Evolutionary conservation across 768 basidiomycete genomes (phyloP).

Genomic region (Pholiota molesta): DNA sequence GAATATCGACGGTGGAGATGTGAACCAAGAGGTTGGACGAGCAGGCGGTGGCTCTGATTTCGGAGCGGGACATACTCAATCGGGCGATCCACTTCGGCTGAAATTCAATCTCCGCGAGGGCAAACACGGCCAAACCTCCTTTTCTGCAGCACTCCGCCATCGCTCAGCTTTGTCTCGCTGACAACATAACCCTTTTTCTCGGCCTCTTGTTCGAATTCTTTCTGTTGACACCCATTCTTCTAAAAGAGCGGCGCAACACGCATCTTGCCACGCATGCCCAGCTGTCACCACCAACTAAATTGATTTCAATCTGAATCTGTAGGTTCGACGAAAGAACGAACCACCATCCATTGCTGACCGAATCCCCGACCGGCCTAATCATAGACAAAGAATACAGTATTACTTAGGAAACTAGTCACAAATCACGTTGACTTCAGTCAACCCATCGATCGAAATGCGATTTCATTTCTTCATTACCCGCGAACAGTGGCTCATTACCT

Average conservation of each 20-base stretch:
- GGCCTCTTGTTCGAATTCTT: constrained; percentile 4
- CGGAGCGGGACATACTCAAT: constrained; percentile 30
- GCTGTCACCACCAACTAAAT: constrained; percentile 13
- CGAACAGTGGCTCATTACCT: constrained; percentile 28
- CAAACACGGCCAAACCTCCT: constrained; percentile 16
- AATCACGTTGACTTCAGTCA: not conserved
- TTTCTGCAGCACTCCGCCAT: not conserved
- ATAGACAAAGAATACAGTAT: not conserved
- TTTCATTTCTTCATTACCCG: constrained; percentile 25
- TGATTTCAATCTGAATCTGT: constrained; percentile 11
- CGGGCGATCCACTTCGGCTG: constrained; percentile 23
- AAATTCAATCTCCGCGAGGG: constrained; percentile 22
- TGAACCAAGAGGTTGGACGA: constrained; percentile 10
- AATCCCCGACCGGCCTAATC: constrained; percentile 1
- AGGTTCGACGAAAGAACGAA: not conserved
- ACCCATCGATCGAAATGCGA: constrained; percentile 11
- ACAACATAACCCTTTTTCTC: constrained; percentile 16
- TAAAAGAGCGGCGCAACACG: constrained; percentile 14
- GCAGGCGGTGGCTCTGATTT: constrained; percentile 25
- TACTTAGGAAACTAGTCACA: not conserved
- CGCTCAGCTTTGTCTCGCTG: constrained; percentile 2
- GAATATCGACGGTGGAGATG: constrained; percentile 10
- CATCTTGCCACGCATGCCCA: constrained; percentile 1
- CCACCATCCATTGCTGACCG: not conserved
- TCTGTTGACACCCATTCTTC: constrained; percentile 1